Base-by-base conservation (phyloP, 2,329 filamentous ascomycete species). In the Camillea tinctor region DNA sequence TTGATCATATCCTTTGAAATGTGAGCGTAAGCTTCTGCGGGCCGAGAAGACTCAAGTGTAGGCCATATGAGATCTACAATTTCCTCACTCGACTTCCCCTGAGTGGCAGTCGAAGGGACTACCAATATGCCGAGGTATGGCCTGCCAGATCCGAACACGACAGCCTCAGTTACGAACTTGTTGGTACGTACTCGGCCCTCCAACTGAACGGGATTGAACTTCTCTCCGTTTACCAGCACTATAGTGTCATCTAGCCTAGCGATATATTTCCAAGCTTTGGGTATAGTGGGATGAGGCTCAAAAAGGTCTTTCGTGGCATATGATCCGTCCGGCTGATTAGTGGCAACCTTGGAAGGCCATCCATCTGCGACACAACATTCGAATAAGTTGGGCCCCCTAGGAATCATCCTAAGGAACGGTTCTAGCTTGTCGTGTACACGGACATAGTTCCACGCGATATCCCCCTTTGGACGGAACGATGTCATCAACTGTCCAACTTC, bases 401-500 rank as follows among this genome's bases (percentile, higher is more conserved):
- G 60, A 30, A 65, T 62, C 72, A 69, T 72, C n/a, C 58, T 52
- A 70, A 67, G 74, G 52, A 63, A 76, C 57, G 76, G 75, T 3
- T 74, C 68, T 1, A 78, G 72, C 7, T 77, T 76, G 6, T 77
- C 75, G 53, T 73, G 73, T 30, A 81, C 76, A 26, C 80, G 79
- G n/a, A 87, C 71, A 62, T 87, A 89, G 66, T 86, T 83, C 87
- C 86, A 89, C 2, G 77, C 80, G 50, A 79, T 80, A 69, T 88
- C 86, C 1, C 74, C 79, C 2, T 70, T 68, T 0, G 79, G 76
- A 9, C 86, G 76, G 63, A 82, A 80, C 0, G 84, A 86, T 1
- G 83, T 87, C 83, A 87, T 87, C 15, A 88, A 71, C 66, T 85
- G 81, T 5, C 85, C 85, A 1, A 81, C 84, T 68, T 89, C 86